Evolutionary conservation across 306 rosid genomes (phyloP), one percentile per base, ranked within the genome.

Genomic region (Alnus rubra): DNA sequence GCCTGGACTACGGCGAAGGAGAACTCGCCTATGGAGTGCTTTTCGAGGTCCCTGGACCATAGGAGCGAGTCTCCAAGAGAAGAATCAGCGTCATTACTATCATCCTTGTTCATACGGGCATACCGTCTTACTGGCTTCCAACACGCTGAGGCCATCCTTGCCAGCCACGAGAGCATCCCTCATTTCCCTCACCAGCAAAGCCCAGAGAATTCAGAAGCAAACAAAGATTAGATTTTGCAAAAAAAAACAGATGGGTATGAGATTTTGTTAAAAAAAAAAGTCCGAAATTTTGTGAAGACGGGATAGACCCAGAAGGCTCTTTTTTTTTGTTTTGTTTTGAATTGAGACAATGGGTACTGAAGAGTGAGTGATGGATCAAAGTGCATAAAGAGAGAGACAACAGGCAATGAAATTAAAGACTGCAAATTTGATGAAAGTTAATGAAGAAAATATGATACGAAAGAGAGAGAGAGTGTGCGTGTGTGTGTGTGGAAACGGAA

Each of bases 131-230:
- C 89, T n/a, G 97, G 98, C 82, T 83, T 88, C 97, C 92, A 90
- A 87, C 98, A 93, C 56, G 90, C 87, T 60, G 92, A 86, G 69
- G 88, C 90, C 74, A 90, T 81, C 90, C 93, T 91, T 91, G 92
- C 93, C 88, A 93, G 78, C 98, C 97, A 90, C 93, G 97, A 90
- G 88, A 94, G 90, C 98, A 94, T 94, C 96, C 97, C 97, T 88
- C 98, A 94, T 94, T 92, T 92, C 96, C 93, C 86, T 84, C 80
- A 69, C 69, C 78, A 87, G 80, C 84, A 49, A 18, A 67, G 69
- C 88, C 82, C 86, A n/a, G 51, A 30, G 52, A 70, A 49, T 70
- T 71, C 53, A 70, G 28, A 35, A 12, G 39, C 59, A 18, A 28
- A 47, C 45, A 50, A 4, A 7, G 42, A 76, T 23, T 50, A 0